phyloP scores from a whole-genome alignment of 805 yeast species.

The Nakazawaea peltata region DNA sequence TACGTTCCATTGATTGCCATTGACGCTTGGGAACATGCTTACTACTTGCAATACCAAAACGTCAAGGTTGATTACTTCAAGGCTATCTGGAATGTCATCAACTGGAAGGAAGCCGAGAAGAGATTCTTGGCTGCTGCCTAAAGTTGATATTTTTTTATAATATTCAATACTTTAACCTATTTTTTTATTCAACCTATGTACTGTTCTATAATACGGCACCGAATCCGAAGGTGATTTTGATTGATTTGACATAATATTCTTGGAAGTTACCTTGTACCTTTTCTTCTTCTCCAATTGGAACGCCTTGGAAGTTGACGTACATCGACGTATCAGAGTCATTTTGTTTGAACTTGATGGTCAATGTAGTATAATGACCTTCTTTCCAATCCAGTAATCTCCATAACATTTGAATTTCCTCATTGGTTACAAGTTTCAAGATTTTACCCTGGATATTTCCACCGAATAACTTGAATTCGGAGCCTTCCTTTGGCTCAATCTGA shows the following conservation, averaged over 20 bases:
- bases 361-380: slow-evolving; percentile 66
- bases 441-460: slow-evolving; percentile 83
- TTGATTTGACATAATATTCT: slow-evolving; percentile 81
- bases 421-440: slow-evolving; percentile 48
- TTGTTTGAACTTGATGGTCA: slow-evolving; percentile 61
- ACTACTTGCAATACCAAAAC: slow-evolving; percentile 88
- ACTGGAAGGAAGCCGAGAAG: slow-evolving; percentile 86
- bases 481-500: slow-evolving; percentile 48
- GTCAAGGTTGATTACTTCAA: slow-evolving; percentile 88
- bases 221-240: slow-evolving; percentile 88
- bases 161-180: neutral
- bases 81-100: slow-evolving; percentile 90
- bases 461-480: slow-evolving; percentile 61
- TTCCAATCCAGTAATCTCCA: slow-evolving; percentile 95
- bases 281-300: slow-evolving; percentile 95
- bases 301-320: slow-evolving; percentile 73
- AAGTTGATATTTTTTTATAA: neutral
- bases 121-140: slow-evolving; percentile 39
- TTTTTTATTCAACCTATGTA: neutral
- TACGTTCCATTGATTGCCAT: slow-evolving; percentile 76
- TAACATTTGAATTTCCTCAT: slow-evolving; percentile 53
- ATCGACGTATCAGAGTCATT: slow-evolving; percentile 81
- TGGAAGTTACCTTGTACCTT: slow-evolving; percentile 78
- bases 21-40: slow-evolving; percentile 97
- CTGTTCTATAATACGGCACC: slow-evolving; percentile 62